Base-by-base conservation (phyloP, 2,329 filamentous ascomycete species). In the Didymella segeticola region DNA sequence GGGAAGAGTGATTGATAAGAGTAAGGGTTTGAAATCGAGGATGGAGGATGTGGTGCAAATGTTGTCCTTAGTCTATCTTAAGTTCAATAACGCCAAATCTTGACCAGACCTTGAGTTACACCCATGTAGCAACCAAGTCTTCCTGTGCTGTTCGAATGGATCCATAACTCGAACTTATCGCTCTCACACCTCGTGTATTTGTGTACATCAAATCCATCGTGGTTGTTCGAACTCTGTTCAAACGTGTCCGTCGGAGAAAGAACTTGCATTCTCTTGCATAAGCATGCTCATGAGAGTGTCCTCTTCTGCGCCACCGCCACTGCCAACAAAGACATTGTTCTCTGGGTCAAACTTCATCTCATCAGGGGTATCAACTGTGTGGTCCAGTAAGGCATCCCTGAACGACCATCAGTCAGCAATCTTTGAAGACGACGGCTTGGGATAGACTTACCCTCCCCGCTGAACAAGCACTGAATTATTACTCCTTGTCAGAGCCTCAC, bases 1-100 rank as follows among this genome's bases (percentile, higher is more conserved):
- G 69, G 64, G 38, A 73, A 73, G 57, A 71, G 64, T 57, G 70
- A 73, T 64, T 73, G 49, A 65, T 12, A 11, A 12, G 1, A 17
- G 27, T 11, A 4, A 6, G 14, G n/a, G 12, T 5, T 31, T 22
- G 17, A 22, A 30, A 6, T 20, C 5, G n/a, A 34, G 14, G 2
- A 19, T 36, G 22, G 3, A 15, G 12, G 7, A 10, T 23, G 33
- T 15, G 17, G 14, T 12, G 12, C 5, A n/a, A n/a, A n/a, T 30
- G 12, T 8, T 22, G 25, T 36, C 15, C 19, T 29, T 29, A 41
- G 38, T 29, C 38, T 29, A 29, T 41, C 15, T 8, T 1, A 41
- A 30, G 17, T 29, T 3, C 11, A 22, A 29, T 7, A 30, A 39
- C 37, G 23, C 37, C 23, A 17, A 39, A 4, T 12, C 7, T 10